Base-by-base conservation (phyloP, 2,329 filamentous ascomycete species). In the Aspergillus pseudoterreus region DNA sequence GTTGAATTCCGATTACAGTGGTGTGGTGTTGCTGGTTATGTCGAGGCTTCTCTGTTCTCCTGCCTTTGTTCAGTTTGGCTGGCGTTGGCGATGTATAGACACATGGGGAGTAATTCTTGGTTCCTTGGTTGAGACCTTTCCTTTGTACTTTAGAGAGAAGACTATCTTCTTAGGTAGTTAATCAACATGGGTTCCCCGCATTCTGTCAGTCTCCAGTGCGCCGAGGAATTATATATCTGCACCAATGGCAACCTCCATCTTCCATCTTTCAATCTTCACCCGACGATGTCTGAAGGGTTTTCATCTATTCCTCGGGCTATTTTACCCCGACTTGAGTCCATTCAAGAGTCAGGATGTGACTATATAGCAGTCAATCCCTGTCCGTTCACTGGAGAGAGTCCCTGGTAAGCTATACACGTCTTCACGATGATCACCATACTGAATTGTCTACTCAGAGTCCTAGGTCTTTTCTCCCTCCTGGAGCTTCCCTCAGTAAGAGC, bases 221-320 rank as follows among this genome's bases (percentile, higher is more conserved):
- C 19, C 11, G 17, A 22, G 45, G 27, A 27, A 42, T 32, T 50
- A 49, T 53, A 61, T 60, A 61, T 59, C 55, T 61, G 62, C 62
- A 66, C 62, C 61, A 66, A 66, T 66, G 49, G 45, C 36, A 53
- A 38, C 4, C 35, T 42, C 36, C 10, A 24, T 36, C 32, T 32
- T 27, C 47, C 14, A 35, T 41, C 24, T 45, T 49, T 49, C 24
- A 35, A 27, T 22, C 11, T 45, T 19, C 33, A 10, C 11, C 22
- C 5, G 19, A 35, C 11, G 12, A 52, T 47, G 17, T 27, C 36
- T 35, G 6, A 30, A 32, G 17, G 32, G 36, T 22, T 6, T 47
- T 14, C 30, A 41, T 21, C 24, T 27, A 41, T 32, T 58, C 45
- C 24, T 59, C 56, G 57, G 57, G 14, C 33, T 52, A 35, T 46